Evolutionary conservation across 2,329 filamentous ascomycete genomes (phyloP), one percentile per base, ranked within the genome.

Genomic region (Sporothrix dimorphospora): DNA sequence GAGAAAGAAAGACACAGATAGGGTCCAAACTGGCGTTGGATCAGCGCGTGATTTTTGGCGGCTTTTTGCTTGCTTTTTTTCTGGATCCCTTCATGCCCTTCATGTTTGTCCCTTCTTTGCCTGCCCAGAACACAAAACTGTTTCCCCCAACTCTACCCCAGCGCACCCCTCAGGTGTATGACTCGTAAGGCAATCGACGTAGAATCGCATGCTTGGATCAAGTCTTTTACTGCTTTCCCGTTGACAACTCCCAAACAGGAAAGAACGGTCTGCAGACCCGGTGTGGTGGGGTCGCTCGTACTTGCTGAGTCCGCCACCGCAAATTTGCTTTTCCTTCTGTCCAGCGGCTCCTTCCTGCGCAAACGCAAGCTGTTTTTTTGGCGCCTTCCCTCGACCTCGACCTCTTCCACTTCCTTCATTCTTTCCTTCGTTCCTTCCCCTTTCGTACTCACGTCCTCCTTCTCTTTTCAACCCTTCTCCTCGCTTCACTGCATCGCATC

Each of bases 261-360:
- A 69, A 21, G 66, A 65, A 49, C 66, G 34, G 30, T 30, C 53
- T 70, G 53, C 68, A 47, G 42, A 47, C 30, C 55, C 21, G 66
- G 38, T 40, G 24, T 30, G 40, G 53, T 71, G 67, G 66, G 47
- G 67, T 59, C 30, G 66, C 7, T 53, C 34, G 47, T 34, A 40
- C 49, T 42, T 67, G 51, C 57, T 30, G 68, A 61, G 68, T 72
- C 40, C 61, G 47, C 61, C 67, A 70, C 34, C 49, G 67, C 57
- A 72, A 65, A 66, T 55, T 51, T 47, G 24, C 21, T 45, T 47
- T 47, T 27, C 38, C 59, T 21, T 16, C 59, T 63, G 21, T 42
- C 57, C n/a, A 24, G 38, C 24, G 68, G 63, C 63, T 66, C 63
- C 63, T 67, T 67, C 63, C 63, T 45, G 47, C 49, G 49, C 66